Evolutionary conservation across 179 eudicot genomes (phyloP), one percentile per base, ranked within the genome.

Genomic region (Silene noctiflora): DNA sequence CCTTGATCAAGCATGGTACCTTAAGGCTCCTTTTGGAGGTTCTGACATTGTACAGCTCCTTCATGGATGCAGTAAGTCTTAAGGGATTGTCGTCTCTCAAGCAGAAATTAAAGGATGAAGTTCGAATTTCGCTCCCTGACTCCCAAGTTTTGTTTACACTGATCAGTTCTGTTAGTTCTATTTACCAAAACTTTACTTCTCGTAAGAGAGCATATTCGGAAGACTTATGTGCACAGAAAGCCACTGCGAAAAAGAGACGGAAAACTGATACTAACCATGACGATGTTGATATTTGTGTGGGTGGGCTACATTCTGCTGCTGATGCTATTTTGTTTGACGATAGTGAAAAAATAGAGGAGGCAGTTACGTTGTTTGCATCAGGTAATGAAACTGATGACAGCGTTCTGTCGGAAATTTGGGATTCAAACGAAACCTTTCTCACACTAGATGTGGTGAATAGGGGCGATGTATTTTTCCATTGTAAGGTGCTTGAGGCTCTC

Each of bases 61-160:
- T 96, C 67, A 76, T 87, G 24, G 78, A 75, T 62, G 81, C 89
- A 69, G 27, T 96, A 79, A 87, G 83, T 46, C 70, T 66, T 69
- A 76, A 77, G 72, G 82, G 58, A 35, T 83, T 88, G 85, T 78
- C 71, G 64, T 81, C 91, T 22, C 87, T 95, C 59, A 91, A 87
- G 84, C 84, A 75, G 63, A 92, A 86, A 61, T 84, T 93, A 77
- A 90, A 87, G 83, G 87, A 88, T 73, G 89, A 84, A 87, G 89
- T 86, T 81, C 89, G 85, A 31, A 82, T 85, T 53, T 78, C 80
- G 76, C 98, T 96, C 76, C 99, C 99, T 72, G 98, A 93, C 85
- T 88, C 91, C 51, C 98, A 93, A 86, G 97, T 91, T 64, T 82
- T 96, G 71, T 84, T 93, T 73, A 86, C 88, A 55, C 85, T 91